Conservation (phyloP, 495 filamentous ascomycete species). For the Penicillium odoratum region DNA sequence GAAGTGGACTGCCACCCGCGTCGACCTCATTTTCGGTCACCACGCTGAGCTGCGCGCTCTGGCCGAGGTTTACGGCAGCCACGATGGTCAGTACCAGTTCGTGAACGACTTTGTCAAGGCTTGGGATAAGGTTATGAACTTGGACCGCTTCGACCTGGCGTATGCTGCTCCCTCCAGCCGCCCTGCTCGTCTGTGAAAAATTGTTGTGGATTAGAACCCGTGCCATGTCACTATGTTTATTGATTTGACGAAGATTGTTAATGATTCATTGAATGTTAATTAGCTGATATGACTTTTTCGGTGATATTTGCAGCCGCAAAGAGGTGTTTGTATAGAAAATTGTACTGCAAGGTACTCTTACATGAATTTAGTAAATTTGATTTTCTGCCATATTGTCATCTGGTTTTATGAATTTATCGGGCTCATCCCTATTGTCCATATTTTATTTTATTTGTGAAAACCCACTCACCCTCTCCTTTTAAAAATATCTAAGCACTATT, state of each 20-base stretch:
- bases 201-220: background rate
- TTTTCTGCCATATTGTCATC: too few species aligned
- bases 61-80: slow-evolving; percentile 62
- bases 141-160: slow-evolving; percentile 63
- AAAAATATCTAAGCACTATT: too few species aligned
- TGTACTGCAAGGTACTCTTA: too few species aligned
- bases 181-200: slow-evolving; percentile 26
- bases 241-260: slow-evolving; percentile 5
- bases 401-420: too few species aligned
- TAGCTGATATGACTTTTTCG: background rate
- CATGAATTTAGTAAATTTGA: too few species aligned
- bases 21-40: slow-evolving; percentile 68
- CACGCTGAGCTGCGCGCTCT: slow-evolving; percentile 70
- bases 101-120: slow-evolving; percentile 67
- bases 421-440: too few species aligned
- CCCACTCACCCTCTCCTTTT: too few species aligned
- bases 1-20: slow-evolving; percentile 69
- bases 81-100: slow-evolving; percentile 58
- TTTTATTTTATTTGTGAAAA: too few species aligned
- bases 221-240: background rate
- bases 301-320: too few species aligned
- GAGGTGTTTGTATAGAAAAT: too few species aligned
- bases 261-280: background rate
- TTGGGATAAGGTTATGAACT: slow-evolving; percentile 71
- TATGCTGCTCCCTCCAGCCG: slow-evolving; percentile 20